Evolutionary conservation across 129 eudicot species (phyloP).

Genomic region (Centrapalus pauciflorus): DNA sequence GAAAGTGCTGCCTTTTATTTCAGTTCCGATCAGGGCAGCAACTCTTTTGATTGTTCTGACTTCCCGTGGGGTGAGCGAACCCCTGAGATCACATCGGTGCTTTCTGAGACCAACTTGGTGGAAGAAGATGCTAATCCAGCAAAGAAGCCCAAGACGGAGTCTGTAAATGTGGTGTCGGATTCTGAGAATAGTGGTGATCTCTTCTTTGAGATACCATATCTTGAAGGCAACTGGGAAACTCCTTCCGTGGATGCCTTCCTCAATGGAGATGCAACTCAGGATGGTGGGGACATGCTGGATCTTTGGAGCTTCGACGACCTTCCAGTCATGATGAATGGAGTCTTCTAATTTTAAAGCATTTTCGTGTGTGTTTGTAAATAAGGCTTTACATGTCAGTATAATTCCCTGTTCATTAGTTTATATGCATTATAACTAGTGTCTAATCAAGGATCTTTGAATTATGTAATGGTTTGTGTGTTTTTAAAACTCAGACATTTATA

Average conservation of each 20-base stretch:
- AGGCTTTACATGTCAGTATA: constrained; percentile 38
- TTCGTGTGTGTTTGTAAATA: constrained; percentile 47
- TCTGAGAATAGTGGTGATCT: constrained; percentile 37
- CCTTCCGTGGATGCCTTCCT: constrained; percentile 62
- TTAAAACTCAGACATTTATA: constrained; percentile 3
- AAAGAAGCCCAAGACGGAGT: constrained; percentile 55
- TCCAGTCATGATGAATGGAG: constrained; percentile 42
- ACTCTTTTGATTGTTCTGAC: constrained; percentile 74
- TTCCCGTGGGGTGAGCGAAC: constrained; percentile 66
- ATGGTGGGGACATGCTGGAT: constrained; percentile 48
- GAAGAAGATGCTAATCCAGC: constrained; percentile 48
- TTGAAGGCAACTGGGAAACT: constrained; percentile 67
- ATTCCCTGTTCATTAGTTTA: neutral
- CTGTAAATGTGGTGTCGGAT: constrained; percentile 30
- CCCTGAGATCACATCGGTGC: constrained; percentile 74
- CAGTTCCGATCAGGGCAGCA: constrained; percentile 70
- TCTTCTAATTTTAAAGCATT: constrained; percentile 26
- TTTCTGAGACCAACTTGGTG: constrained; percentile 43
- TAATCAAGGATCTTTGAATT: constrained; percentile 4
- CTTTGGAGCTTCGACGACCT: constrained; percentile 83
- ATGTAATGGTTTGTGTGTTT: constrained; percentile 20
- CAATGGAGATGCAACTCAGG: constrained; percentile 48
- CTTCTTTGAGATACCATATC: constrained; percentile 62
- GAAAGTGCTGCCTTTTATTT: constrained; percentile 36
- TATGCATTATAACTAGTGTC: constrained; percentile 4